Evolutionary conservation across 805 yeast species (phyloP).

Genomic region (Kurtzmaniella cleridarum): DNA sequence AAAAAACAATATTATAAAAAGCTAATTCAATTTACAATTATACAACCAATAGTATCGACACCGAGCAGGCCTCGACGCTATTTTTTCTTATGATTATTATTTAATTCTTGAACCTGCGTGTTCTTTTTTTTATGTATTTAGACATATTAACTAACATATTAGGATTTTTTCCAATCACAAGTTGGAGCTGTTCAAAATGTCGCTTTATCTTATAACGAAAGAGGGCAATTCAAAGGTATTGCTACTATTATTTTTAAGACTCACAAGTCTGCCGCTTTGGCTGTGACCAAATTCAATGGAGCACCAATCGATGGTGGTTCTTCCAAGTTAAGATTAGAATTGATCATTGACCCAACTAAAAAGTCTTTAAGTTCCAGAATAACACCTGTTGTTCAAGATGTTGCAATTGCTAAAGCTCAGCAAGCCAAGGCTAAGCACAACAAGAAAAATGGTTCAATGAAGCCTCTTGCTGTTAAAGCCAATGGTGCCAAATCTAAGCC

Average conservation of each 20-base stretch:
- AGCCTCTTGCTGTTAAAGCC: background rate
- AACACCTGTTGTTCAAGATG: constrained; percentile 36
- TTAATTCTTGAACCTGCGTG: constrained; percentile 4
- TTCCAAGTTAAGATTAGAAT: constrained; percentile 67
- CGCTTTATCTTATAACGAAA: constrained; percentile 73
- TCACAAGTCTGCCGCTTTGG: constrained; percentile 65
- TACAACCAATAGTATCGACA: too few species aligned
- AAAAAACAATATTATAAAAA: too few species aligned
- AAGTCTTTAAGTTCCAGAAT: constrained; percentile 75
- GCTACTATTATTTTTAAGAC: constrained; percentile 79
- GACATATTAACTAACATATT: constrained; percentile 22
- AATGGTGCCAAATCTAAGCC: too few species aligned
- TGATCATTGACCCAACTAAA: constrained; percentile 79
- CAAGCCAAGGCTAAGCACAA: constrained; percentile 13
- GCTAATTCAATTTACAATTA: too few species aligned
- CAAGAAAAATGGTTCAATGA: background rate
- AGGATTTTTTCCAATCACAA: constrained; percentile 87
- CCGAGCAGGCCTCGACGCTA: background rate
- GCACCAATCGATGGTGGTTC: constrained; percentile 91
- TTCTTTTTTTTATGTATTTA: constrained; percentile 3
- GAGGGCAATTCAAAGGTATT: constrained; percentile 87
- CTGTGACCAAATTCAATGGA: constrained; percentile 81
- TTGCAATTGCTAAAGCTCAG: constrained; percentile 22
- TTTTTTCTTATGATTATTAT: constrained; percentile 2
- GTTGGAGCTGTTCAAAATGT: constrained; percentile 79